These are phyloP conservation scores for Glutinoglossum americanum DNA, from an alignment of 495 filamentous ascomycete genomes.

Conservation along the genomic window DNA sequence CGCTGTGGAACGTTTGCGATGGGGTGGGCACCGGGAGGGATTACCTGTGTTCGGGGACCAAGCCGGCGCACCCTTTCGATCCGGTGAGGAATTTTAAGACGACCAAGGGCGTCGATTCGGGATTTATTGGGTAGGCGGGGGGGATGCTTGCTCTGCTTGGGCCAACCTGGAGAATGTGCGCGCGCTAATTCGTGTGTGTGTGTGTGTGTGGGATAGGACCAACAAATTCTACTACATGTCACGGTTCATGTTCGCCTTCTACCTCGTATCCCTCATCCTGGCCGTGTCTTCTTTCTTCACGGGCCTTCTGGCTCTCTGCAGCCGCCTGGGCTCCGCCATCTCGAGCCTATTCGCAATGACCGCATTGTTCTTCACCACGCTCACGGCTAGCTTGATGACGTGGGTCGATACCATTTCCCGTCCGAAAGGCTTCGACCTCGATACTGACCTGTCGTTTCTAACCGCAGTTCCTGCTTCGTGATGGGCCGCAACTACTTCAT, in stretches of 20 bases:
- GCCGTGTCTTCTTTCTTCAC: constrained; percentile 33
- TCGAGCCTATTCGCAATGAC: constrained; percentile 32
- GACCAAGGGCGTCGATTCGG: constrained; percentile 26
- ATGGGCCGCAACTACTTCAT: constrained; percentile 52
- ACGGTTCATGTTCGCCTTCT: constrained; percentile 53
- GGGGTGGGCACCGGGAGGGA: constrained; percentile 29
- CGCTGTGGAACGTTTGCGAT: constrained; percentile 58
- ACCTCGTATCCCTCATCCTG: constrained; percentile 48
- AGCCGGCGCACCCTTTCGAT: constrained; percentile 42
- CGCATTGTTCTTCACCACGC: constrained; percentile 38
- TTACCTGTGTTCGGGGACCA: constrained; percentile 26
- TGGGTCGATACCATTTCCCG: constrained; percentile 21
- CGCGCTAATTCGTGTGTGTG: neutral
- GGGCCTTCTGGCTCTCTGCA: constrained; percentile 38
- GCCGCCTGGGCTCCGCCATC: constrained; percentile 35
- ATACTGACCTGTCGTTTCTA: neutral
- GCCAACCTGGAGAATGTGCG: too few species aligned
- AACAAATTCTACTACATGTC: constrained; percentile 40
- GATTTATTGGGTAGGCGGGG: constrained; percentile 34
- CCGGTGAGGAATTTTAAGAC: constrained; percentile 44
- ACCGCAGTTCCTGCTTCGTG: constrained; percentile 46
- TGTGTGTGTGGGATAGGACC: constrained; percentile 16
- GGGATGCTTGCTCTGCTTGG: too few species aligned
- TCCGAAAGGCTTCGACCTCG: neutral
- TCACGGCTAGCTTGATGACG: constrained; percentile 49